Base-by-base conservation (phyloP, 192 early-diverging fungal species). In the Gaertneriomyces semiglobifer region DNA sequence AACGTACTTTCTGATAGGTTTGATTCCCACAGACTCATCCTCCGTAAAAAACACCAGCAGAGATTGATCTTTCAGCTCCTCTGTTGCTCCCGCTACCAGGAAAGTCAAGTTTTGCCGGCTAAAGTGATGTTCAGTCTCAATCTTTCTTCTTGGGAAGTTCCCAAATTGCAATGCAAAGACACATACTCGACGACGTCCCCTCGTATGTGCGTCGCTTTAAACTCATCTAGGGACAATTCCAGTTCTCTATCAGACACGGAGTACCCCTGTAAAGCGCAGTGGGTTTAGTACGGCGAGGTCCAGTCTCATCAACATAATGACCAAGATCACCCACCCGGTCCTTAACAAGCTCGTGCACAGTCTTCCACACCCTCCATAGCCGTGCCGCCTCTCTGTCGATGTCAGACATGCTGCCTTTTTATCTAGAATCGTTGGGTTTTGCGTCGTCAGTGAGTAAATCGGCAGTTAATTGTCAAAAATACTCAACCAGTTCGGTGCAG, bases 21-120 rank as follows among this genome's bases (percentile, higher is more conserved):
- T 91, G 41, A 96, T 89, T 58, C 96, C 94, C 12, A 99, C 89
- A 5, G 89, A 87, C 44, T 84, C 81, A 47, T 90, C 92, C 43
- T 93, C 92, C 8, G 93, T 89, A 82, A 98, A 96, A 69, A 94
- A 93, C 7, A 95, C 89, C 42, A 96, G 84, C 68, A 95, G 82
- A 67, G 92, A 89, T 61, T 92, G 92, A 41, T 82, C 83, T 5
- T 88, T 87, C 71, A 92, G 87, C 66, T 88, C 83, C 66, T 87
- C 82, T 69, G 88, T 89, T 64, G 90, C 85, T 33, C 25, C 25
- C 25, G 25, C 25, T 39, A 95, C 91, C 41, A 92, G 80, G 76
- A 94, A 93, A 18, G 88, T 93, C 76, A 96, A 81, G 4, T 76
- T 75, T 14, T 83, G 81, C 38, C 92, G 89, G 65, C 89, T 90